Evolutionary conservation across 2,329 filamentous ascomycete species (phyloP).

Genomic region (Hysterium pulicare): DNA sequence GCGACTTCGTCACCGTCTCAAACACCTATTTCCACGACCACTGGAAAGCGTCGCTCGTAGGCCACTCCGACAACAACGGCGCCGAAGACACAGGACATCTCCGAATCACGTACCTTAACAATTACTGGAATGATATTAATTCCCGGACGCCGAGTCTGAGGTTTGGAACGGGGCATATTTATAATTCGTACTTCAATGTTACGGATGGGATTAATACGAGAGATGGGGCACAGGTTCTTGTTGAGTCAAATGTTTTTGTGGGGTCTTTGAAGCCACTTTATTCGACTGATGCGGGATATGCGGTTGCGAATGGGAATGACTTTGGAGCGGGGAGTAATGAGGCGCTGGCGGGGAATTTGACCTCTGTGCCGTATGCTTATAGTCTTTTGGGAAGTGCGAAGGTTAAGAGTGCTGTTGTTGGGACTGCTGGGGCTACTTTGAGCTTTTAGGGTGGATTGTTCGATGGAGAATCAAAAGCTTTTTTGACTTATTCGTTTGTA

Average conservation of each 20-base stretch:
- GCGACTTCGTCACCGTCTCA: conserved; percentile 59
- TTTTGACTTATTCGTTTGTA: no score
- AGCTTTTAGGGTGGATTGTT: conserved; percentile 20
- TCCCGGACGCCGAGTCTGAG: conserved; percentile 61
- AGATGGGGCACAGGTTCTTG: conserved; percentile 41
- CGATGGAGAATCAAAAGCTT: no score
- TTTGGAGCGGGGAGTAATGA: conserved; percentile 33
- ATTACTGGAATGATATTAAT: conserved; percentile 64
- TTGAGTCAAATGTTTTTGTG: conserved; percentile 41
- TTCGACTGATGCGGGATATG: conserved; percentile 33
- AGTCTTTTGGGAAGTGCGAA: conserved; percentile 29
- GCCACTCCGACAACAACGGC: conserved; percentile 58
- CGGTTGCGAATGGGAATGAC: conserved; percentile 38
- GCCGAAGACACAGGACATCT: conserved; percentile 60
- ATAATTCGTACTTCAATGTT: conserved; percentile 49
- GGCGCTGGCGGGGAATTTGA: conserved; percentile 32
- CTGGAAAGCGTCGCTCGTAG: conserved; percentile 59
- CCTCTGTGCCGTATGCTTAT: conserved; percentile 33
- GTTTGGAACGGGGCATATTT: conserved; percentile 64
- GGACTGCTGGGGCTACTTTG: conserved; percentile 38
- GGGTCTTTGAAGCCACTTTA: conserved; percentile 33
- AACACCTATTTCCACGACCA: conserved; percentile 55
- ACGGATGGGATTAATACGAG: conserved; percentile 42
- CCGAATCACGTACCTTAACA: conserved; percentile 64
- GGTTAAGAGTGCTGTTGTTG: conserved; percentile 39